phyloP scores from a whole-genome alignment of 106 monocot species.

The Narthecium ossifragum region DNA sequence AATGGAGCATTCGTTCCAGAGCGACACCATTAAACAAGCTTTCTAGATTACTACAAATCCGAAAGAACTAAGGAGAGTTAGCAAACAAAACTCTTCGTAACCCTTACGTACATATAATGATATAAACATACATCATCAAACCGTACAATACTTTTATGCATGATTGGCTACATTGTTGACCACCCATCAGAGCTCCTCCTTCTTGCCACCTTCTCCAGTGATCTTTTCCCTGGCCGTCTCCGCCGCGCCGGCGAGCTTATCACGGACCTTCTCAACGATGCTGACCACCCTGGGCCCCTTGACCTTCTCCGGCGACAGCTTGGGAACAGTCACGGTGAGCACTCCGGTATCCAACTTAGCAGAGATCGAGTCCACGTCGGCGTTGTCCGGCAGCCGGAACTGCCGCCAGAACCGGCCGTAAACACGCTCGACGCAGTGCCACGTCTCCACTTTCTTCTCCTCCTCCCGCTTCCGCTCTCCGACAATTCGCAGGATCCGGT shows the following conservation, averaged over 20 bases:
- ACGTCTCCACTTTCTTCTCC: slow-evolving; percentile 52
- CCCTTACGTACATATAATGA: neutral
- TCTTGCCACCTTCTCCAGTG: slow-evolving; percentile 13
- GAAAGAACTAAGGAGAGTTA: too few species aligned
- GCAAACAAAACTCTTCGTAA: too few species aligned
- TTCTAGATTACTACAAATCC: too few species aligned
- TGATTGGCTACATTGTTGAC: too few species aligned
- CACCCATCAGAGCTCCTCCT: slow-evolving; percentile 22
- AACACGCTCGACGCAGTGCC: slow-evolving; percentile 54
- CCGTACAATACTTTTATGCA: too few species aligned
- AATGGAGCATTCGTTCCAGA: too few species aligned
- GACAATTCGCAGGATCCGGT: slow-evolving; percentile 51
- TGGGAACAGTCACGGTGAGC: slow-evolving; percentile 37
- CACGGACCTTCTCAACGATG: slow-evolving; percentile 18
- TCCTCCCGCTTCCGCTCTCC: slow-evolving; percentile 63
- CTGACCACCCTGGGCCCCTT: slow-evolving; percentile 50
- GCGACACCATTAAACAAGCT: too few species aligned
- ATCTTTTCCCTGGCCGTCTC: slow-evolving; percentile 1
- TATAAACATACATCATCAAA: too few species aligned
- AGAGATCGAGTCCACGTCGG: slow-evolving; percentile 34
- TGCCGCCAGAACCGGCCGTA: slow-evolving; percentile 80
- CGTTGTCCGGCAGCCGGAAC: slow-evolving; percentile 69
- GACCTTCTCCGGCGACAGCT: slow-evolving; percentile 53
- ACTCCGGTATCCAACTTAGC: slow-evolving; percentile 54
- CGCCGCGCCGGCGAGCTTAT: neutral